Conservation (phyloP, 805 yeast species). For the Wickerhamomyces ciferrii region DNA sequence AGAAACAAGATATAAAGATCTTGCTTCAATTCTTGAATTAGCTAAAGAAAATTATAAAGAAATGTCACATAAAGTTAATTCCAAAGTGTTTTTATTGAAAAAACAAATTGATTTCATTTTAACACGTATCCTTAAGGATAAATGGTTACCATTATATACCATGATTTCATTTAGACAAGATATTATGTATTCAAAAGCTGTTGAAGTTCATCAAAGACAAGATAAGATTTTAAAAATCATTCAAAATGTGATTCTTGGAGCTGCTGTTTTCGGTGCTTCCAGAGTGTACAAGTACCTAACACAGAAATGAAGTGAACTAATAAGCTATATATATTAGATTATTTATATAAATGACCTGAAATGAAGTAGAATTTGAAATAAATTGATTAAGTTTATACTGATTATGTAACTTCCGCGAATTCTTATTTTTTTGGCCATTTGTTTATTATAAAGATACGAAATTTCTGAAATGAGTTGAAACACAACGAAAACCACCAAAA, state of each 20-base stretch:
- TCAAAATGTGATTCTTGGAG: conserved; percentile 11
- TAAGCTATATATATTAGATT: neutral
- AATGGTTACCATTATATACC: conserved; percentile 83
- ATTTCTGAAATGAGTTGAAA: too few relatives aligned
- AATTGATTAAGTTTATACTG: too few relatives aligned
- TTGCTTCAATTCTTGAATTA: conserved; percentile 69
- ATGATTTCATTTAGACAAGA: conserved; percentile 91
- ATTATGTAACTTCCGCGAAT: too few relatives aligned
- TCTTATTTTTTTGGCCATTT: too few relatives aligned
- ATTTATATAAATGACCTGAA: too few relatives aligned
- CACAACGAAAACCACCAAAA: too few relatives aligned
- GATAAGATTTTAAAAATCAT: conserved; percentile 34
- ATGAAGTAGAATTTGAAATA: too few relatives aligned
- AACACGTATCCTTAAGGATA: conserved; percentile 51
- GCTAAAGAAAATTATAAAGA: conserved; percentile 81
- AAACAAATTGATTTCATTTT: conserved; percentile 65
- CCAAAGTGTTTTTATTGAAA: conserved; percentile 52
- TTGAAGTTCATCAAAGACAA: conserved; percentile 51
- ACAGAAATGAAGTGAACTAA: neutral
- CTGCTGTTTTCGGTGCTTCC: neutral
- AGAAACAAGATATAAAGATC: conserved; percentile 48
- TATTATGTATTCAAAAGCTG: conserved; percentile 68
- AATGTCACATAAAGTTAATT: conserved; percentile 78
- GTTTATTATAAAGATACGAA: too few relatives aligned
- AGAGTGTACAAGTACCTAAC: neutral